Percentiles rank a stretch among this genome's conserved stretches.
These are phyloP conservation scores for Candida taoyuanica DNA, from an alignment of 805 yeast species.

Conservation along the genomic window DNA sequence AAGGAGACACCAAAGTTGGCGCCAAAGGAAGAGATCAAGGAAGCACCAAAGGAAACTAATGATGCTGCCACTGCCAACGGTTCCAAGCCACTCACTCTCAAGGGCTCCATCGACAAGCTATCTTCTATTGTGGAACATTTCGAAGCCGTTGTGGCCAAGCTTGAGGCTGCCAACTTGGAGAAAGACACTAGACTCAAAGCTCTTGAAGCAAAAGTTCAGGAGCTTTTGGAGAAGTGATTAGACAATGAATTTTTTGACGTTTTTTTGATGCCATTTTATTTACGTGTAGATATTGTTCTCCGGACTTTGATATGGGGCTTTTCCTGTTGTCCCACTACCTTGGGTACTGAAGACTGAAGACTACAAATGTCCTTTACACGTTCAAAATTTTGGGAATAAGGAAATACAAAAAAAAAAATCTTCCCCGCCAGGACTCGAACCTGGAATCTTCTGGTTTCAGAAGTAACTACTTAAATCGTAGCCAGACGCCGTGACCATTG, in stretches of 20 bases:
- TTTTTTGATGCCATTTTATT: no score
- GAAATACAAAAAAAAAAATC: conserved; percentile 10
- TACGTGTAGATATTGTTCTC: no score
- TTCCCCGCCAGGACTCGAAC: conserved; percentile 35
- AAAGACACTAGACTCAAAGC: conserved; percentile 58
- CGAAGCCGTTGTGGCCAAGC: conserved; percentile 48
- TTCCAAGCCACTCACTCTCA: conserved; percentile 54
- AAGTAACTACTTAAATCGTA: conserved; percentile 46
- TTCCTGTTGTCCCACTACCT: no score
- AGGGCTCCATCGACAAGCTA: conserved; percentile 66
- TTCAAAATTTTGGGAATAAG: no score
- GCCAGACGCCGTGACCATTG: conserved; percentile 76
- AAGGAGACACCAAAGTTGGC: conserved; percentile 6
- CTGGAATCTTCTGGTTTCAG: conserved; percentile 35
- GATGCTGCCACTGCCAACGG: conserved; percentile 10
- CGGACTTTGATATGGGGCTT: no score
- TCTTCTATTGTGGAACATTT: conserved; percentile 52
- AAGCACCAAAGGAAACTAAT: conserved; percentile 13
- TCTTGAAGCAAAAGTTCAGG: conserved; percentile 59
- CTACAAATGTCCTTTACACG: no score
- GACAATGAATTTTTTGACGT: neutral
- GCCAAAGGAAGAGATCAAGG: conserved; percentile 15
- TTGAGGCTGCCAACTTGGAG: conserved; percentile 50
- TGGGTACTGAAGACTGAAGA: no score
- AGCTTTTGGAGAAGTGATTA: conserved; percentile 39